These are phyloP conservation scores for Rutidosis leptorrhynchoides DNA, from an alignment of 129 eudicot genomes.

Conservation along the genomic window DNA sequence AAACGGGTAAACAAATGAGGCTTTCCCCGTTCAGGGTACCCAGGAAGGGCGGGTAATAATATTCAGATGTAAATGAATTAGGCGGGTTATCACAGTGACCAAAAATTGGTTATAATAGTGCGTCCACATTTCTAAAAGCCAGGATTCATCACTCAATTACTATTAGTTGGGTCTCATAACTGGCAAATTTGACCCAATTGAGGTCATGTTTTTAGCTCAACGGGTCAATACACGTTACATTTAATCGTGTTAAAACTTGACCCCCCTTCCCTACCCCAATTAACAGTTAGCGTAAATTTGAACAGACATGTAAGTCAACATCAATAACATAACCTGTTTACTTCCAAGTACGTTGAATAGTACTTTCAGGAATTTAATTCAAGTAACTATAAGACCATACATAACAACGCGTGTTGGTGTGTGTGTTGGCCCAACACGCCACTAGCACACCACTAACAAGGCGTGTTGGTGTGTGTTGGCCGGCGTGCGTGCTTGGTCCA, in stretches of 20 bases:
- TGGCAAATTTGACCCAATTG: neutral
- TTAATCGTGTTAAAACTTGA: neutral
- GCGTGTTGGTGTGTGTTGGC: no score
- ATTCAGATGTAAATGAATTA: no score
- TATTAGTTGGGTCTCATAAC: neutral
- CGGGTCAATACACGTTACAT: no score
- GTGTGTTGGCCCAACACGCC: no score
- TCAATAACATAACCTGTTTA: neutral
- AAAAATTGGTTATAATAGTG: neutral
- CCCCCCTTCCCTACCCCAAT: neutral
- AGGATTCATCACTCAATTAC: neutral
- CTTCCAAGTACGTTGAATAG: neutral
- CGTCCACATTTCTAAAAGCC: neutral
- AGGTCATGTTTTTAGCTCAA: neutral
- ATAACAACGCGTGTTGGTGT: no score
- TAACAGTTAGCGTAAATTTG: neutral
- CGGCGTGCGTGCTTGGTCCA: no score
- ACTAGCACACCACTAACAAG: no score
- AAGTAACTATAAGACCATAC: no score
- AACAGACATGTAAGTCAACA: neutral
- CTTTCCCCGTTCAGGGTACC: no score
- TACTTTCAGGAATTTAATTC: neutral
- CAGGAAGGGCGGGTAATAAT: no score
- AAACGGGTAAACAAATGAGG: no score
- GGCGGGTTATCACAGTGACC: no score